These are phyloP conservation scores for Wickerhamiella slavikovae DNA, from an alignment of 805 yeast species.

Conservation along the genomic window DNA sequence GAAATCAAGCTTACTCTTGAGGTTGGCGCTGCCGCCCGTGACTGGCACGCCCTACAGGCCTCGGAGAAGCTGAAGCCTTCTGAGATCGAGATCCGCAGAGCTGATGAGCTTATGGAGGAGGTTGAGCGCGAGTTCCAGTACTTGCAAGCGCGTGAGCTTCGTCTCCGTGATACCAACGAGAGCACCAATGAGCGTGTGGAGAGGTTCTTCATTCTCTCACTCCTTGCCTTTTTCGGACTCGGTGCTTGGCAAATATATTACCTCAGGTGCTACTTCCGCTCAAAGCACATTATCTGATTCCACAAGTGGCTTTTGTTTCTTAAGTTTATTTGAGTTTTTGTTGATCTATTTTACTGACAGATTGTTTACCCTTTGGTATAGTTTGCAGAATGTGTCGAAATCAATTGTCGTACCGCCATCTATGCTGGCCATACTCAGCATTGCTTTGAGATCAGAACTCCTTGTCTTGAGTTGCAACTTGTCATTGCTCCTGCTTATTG, in stretches of 20 bases:
- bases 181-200: slow-evolving; percentile 85
- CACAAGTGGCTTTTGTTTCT: too few relatives aligned
- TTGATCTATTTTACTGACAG: too few relatives aligned
- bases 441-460: too few relatives aligned
- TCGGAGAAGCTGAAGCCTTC: slow-evolving; percentile 82
- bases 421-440: too few relatives aligned
- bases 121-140: slow-evolving; percentile 61
- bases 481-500: too few relatives aligned
- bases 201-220: slow-evolving; percentile 56
- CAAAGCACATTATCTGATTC: slow-evolving; percentile 23
- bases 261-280: slow-evolving; percentile 69
- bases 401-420: slow-evolving; percentile 5
- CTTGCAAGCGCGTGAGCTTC: slow-evolving; percentile 70
- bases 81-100: slow-evolving; percentile 72
- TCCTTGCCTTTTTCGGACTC: slow-evolving; percentile 48
- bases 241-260: slow-evolving; percentile 89
- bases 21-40: slow-evolving; percentile 92
- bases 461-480: too few relatives aligned
- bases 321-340: too few relatives aligned
- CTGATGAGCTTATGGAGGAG: slow-evolving; percentile 74
- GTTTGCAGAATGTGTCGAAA: slow-evolving; percentile 13
- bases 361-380: slow-evolving; percentile 6
- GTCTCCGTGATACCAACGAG: slow-evolving; percentile 91
- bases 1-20: slow-evolving; percentile 80
- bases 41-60: slow-evolving; percentile 90